Evolutionary conservation across 495 filamentous ascomycete genomes (phyloP), one percentile per base, ranked within the genome.

Genomic region (Neurospora hispaniola): DNA sequence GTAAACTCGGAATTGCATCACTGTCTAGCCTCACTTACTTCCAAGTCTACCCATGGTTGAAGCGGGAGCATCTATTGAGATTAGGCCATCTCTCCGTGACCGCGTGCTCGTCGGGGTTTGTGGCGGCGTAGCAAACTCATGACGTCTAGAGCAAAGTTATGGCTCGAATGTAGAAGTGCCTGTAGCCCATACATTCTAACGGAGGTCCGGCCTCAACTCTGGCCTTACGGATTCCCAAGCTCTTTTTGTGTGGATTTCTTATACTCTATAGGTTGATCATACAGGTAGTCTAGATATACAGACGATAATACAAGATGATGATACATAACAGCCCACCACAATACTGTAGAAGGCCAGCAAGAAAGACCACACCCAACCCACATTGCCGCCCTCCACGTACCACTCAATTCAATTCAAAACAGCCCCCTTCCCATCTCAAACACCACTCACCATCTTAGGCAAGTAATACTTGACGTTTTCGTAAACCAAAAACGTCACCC

Each of bases 401-500:
- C 44, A 20, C 8, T 0, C 18, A 10, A 39, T 2, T 0, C 7
- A 18, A 44, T 2, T 0, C 7, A 18, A 44, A 44, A 9, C 16
- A 48, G 3, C n/a, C 20, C 9, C 20, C 46, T 4, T 16, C 20
- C 1, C 8, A 0, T 14, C 46, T 54, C 2, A 54, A 6, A 27
- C 20, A 1, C n/a, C 69, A 0, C 71, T 42, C n/a, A 41, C 74
- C 83, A 80, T 84, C 62, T 74, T 74, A 16, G 89, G 89, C 35
- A 93, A 78, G 80, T 90, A 90, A 73, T 84, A 85, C 83, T 89
- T 94, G 71, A 89, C 90, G 82, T 98, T 98, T 84, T 99, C 96
- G 82, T 98, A 98, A 68, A 98, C 94, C 76, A 99, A 80, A 79
- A 99, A 98, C n/a, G 95, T 98, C 54, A 97, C 92, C 89, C 96